A percentile compares a stretch with the other conserved stretches of the same genome.
Evolutionary conservation across 2,329 filamentous ascomycete genomes (phyloP).

Genomic region (Plenodomus lindquistii): DNA sequence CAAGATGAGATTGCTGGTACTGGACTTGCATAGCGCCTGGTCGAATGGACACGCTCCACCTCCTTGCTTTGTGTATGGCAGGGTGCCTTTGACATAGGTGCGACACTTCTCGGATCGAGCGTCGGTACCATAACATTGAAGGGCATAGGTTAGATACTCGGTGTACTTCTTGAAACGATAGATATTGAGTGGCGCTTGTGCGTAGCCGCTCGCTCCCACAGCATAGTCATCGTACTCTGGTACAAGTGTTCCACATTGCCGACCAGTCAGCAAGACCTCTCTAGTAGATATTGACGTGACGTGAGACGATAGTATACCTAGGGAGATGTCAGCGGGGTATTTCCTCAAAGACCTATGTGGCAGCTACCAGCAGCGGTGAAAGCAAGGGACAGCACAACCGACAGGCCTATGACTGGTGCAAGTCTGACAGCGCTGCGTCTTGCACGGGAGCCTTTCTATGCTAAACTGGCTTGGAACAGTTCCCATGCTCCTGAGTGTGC

Average conservation of each 20-base stretch:
- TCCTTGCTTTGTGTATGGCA: conserved; percentile 3
- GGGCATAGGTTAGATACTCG: conserved; percentile 5
- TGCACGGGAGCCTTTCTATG: conserved; percentile 21
- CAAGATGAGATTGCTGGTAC: conserved; percentile 9
- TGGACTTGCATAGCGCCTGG: conserved; percentile 6
- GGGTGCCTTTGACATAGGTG: conserved; percentile 1
- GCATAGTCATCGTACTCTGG: neutral
- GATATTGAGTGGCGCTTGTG: conserved; percentile 6
- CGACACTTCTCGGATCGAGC: conserved; percentile 1
- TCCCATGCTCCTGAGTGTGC: conserved; percentile 12
- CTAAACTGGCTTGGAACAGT: neutral
- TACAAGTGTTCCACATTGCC: conserved; percentile 24
- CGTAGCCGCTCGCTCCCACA: conserved; percentile 2
- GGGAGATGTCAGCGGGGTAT: neutral
- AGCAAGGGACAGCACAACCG: conserved; percentile 18
- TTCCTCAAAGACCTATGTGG: no score
- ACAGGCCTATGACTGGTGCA: conserved; percentile 18
- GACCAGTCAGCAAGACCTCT: conserved; percentile 34
- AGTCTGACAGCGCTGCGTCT: conserved; percentile 4
- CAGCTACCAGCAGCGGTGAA: conserved; percentile 23
- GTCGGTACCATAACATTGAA: conserved; percentile 12
- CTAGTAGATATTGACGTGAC: conserved; percentile 36
- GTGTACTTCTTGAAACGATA: neutral
- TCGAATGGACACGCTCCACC: conserved; percentile 17
- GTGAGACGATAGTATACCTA: conserved; percentile 38